These are phyloP conservation scores for Pseudonectria buxi DNA, from an alignment of 2,329 filamentous ascomycete species.

Conservation along the genomic window DNA sequence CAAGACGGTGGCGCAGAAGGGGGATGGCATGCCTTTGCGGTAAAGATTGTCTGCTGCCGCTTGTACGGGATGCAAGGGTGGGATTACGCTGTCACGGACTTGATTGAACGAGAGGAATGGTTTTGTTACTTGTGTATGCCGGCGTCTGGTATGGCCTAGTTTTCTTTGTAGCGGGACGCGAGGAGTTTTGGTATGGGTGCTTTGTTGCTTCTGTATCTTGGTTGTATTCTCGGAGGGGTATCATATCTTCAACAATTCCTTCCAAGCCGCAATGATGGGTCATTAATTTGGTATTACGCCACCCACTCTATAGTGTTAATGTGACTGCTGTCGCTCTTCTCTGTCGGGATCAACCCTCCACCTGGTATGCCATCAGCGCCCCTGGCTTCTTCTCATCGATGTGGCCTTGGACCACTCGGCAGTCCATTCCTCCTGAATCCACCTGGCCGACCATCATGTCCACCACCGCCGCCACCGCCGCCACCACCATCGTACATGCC, in stretches of 20 bases:
- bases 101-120: slow-evolving; percentile 1
- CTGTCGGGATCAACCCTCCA: too few relatives aligned
- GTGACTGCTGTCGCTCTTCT: too few relatives aligned
- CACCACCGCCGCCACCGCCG: slow-evolving; percentile 19
- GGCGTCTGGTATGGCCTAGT: slow-evolving; percentile 2
- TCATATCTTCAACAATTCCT: too few relatives aligned
- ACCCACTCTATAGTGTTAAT: too few relatives aligned
- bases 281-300: too few relatives aligned
- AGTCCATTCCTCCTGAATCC: slow-evolving; percentile 33
- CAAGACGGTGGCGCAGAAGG: slow-evolving; percentile 28
- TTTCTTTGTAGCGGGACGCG: slow-evolving; percentile 1
- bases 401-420: slow-evolving; percentile 39
- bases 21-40: slow-evolving; percentile 29
- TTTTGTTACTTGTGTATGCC: slow-evolving; percentile 5
- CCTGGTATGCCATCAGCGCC: too few relatives aligned
- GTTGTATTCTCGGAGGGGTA: too few relatives aligned
- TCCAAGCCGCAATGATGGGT: too few relatives aligned
- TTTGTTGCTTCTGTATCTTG: too few relatives aligned
- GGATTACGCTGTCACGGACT: background rate
- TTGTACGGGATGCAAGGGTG: background rate
- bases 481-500: slow-evolving; percentile 34
- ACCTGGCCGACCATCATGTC: slow-evolving; percentile 7
- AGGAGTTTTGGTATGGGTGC: slow-evolving; percentile 9
- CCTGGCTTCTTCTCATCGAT: slow-evolving; percentile 20
- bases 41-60: slow-evolving; percentile 5